Percentiles rank a stretch among this genome's conserved stretches.
phyloP scores from a whole-genome alignment of 1,139 yeast genomes.

The Geotrichum aggregatum region DNA sequence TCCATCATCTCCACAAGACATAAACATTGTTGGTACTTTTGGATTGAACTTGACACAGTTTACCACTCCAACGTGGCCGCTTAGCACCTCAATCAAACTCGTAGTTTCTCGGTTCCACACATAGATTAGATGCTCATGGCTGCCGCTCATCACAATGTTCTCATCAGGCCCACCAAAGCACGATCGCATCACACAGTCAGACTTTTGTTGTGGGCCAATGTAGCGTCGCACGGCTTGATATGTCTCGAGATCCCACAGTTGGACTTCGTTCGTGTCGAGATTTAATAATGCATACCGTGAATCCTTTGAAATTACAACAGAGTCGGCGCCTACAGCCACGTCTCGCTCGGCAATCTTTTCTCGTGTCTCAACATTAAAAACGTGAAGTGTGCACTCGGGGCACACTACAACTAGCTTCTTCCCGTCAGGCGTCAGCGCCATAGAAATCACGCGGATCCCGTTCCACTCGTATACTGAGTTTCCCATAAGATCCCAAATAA shows the following conservation, averaged over 20 bases:
- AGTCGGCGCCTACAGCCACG: conserved; percentile 47
- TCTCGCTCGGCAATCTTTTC: conserved; percentile 37
- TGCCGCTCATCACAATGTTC: conserved; percentile 70
- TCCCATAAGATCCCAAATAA: conserved; percentile 54
- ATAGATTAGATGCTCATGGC: conserved; percentile 75
- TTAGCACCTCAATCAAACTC: conserved; percentile 56
- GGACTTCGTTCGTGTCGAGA: conserved; percentile 73
- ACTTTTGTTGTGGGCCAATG: conserved; percentile 53
- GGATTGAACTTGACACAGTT: conserved; percentile 73
- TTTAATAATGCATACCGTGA: conserved; percentile 53
- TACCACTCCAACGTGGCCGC: conserved; percentile 64
- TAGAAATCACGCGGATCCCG: conserved; percentile 58
- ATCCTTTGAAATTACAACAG: conserved; percentile 47
- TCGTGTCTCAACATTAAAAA: conserved; percentile 45
- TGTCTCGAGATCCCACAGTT: conserved; percentile 64
- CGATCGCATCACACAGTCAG: conserved; percentile 65
- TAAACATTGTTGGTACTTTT: conserved; percentile 52
- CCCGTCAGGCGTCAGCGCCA: conserved; percentile 65
- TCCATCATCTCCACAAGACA: conserved; percentile 63
- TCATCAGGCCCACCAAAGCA: conserved; percentile 71
- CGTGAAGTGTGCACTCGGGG: conserved; percentile 50
- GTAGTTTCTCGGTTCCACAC: conserved; percentile 79
- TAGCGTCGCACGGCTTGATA: conserved; percentile 55
- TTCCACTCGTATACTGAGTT: conserved; percentile 42
- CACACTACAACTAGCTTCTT: conserved; percentile 59